These are phyloP conservation scores for Aspergillus bertholletiae DNA, from an alignment of 495 filamentous ascomycete species.

Conservation along the genomic window DNA sequence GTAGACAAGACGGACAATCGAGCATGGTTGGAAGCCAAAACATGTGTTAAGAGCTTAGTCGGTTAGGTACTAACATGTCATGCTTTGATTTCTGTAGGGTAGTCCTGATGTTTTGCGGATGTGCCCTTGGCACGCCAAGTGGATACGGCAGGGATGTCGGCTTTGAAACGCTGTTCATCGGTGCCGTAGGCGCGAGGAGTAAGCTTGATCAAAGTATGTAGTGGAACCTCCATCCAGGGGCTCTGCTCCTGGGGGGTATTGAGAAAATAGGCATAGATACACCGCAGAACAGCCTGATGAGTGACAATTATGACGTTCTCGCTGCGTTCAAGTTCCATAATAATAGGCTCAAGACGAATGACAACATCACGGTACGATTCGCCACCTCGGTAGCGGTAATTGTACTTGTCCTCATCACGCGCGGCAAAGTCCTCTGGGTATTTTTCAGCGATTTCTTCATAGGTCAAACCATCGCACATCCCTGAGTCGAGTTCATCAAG, in stretches of 20 bases:
- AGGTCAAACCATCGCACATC: constrained; percentile 93
- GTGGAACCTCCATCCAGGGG: constrained; percentile 96
- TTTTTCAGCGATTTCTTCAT: constrained; percentile 82
- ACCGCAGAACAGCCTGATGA: constrained; percentile 92
- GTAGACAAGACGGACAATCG: neutral
- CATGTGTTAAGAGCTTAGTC: neutral
- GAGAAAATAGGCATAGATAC: constrained; percentile 99
- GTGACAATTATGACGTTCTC: constrained; percentile 98
- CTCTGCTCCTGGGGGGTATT: constrained; percentile 86
- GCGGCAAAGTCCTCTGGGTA: constrained; percentile 95
- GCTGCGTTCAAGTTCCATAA: constrained; percentile 95
- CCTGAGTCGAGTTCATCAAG: constrained; percentile 95
- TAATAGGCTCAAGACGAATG: constrained; percentile 95
- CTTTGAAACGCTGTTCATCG: constrained; percentile 77
- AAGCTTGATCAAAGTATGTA: constrained; percentile 94
- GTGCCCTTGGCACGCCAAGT: constrained; percentile 92
- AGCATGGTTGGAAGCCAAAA: neutral
- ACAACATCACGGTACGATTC: constrained; percentile 98
- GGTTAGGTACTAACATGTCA: neutral
- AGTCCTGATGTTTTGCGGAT: constrained; percentile 69
- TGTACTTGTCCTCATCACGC: constrained; percentile 96
- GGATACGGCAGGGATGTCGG: constrained; percentile 89
- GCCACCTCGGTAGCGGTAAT: constrained; percentile 96
- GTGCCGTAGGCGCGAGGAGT: constrained; percentile 94
- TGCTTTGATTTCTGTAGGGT: constrained; percentile 22